Evolutionary conservation across 345 rosid genomes (phyloP).

Genomic region (Odontarrhena argentea): DNA sequence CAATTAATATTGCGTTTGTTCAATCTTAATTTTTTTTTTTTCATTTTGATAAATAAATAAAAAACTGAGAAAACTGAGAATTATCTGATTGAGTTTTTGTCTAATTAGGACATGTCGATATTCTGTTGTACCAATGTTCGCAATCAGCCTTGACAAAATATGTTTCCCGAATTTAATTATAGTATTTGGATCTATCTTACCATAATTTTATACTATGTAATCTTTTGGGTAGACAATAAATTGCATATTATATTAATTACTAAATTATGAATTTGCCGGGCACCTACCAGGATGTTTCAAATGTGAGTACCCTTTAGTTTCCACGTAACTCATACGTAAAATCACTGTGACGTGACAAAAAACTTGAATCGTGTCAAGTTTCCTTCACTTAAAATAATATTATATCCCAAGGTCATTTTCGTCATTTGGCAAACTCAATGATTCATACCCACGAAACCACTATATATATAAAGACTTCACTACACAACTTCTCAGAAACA

Average conservation of each 20-base stretch:
- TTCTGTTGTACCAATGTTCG: conserved; percentile 34
- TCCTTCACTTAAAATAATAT: background rate
- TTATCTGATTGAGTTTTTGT: conserved; percentile 27
- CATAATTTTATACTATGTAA: conserved; percentile 18
- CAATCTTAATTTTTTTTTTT: too few species aligned
- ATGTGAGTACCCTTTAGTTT: conserved; percentile 23
- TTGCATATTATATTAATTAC: conserved; percentile 25
- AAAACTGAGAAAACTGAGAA: background rate
- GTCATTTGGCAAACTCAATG: background rate
- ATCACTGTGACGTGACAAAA: conserved; percentile 30
- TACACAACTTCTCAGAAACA: background rate
- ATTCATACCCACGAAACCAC: conserved; percentile 13
- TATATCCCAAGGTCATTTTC: conserved; percentile 3
- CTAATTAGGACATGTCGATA: conserved; percentile 20
- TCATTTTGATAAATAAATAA: too few species aligned
- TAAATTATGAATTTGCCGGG: conserved; percentile 38
- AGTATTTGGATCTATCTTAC: conserved; percentile 4
- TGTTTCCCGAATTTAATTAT: conserved; percentile 29
- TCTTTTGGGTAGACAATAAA: conserved; percentile 31
- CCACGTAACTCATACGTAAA: conserved; percentile 35
- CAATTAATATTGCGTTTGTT: background rate
- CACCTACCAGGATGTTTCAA: conserved; percentile 40
- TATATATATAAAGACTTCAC: conserved; percentile 26
- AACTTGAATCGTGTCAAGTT: conserved; percentile 33
- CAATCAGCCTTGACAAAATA: conserved; percentile 26